Base-by-base conservation (phyloP, 2,329 filamentous ascomycete genomes). In the Apiospora kogelbergensis region DNA sequence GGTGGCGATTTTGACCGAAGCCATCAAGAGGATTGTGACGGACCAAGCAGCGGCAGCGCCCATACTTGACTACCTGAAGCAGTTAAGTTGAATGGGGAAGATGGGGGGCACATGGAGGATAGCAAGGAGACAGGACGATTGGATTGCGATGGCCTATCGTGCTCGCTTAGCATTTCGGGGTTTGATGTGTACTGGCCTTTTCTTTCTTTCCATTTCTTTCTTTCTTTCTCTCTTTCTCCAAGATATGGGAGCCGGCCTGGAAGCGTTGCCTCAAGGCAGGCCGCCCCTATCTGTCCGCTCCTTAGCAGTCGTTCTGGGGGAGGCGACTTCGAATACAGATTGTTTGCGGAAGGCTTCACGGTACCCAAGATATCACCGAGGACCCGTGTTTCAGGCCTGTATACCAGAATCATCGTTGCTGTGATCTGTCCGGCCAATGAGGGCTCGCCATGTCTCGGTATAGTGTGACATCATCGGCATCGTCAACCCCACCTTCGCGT, bases 391-490 rank as follows among this genome's bases (percentile, higher is more conserved):
- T 26, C 13, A 30, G 46, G 24, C 5, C 46, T 53, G 24, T 30
- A 30, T 53, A 30, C 10, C 45, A 30, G 6, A 7, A 17, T 26
- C 3, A 15, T 26, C 22, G 10, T 2, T 20, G 30, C 4, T 17
- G 17, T 57, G 15, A n/a, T 60, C 6, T n/a, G 3, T 60, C 53
- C 30, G 37, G n/a, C 53, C 53, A 60, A 60, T 60, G 53, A 37
- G 15, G 9, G 20, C 30, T 17, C 17, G 30, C 53, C 53, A n/a
- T 60, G 30, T 37, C 53, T 33, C 17, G 30, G 53, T 60, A 60
- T 60, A 60, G 40, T 3, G 64, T 69, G 68, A 69, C 68, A 69
- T 69, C 68, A 69, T 48, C 40, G 44, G 26, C 63, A 33, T 26
- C 30, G 46, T 40, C 46, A 46, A 48, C 64, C 26, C 57, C 44